phyloP scores from a whole-genome alignment of 1,284 basidiomycete species.

The Malassezia vespertilionis region DNA sequence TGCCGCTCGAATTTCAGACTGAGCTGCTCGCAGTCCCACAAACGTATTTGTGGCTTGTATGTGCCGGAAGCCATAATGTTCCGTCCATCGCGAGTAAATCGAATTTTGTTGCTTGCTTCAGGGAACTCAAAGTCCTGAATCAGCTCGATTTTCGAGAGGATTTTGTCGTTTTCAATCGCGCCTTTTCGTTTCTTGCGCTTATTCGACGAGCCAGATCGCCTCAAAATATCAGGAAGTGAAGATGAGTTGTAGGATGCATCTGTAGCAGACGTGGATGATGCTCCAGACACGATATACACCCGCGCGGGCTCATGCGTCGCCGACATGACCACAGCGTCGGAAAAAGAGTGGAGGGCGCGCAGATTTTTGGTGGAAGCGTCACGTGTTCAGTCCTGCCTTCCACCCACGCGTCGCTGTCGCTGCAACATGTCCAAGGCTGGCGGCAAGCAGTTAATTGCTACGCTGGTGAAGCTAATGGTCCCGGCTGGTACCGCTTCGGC shows the following conservation, averaged over 20 bases:
- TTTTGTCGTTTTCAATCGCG: slow-evolving; percentile 28
- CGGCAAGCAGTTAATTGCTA: slow-evolving; percentile 28
- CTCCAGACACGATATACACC: slow-evolving; percentile 43
- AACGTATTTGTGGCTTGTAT: slow-evolving; percentile 94
- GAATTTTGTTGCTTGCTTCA: slow-evolving; percentile 82
- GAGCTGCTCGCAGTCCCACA: slow-evolving; percentile 88
- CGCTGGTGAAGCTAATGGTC: slow-evolving; percentile 59
- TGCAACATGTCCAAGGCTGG: slow-evolving; percentile 40
- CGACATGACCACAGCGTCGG: slow-evolving; percentile 19
- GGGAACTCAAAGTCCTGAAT: slow-evolving; percentile 89
- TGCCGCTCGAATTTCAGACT: slow-evolving; percentile 92
- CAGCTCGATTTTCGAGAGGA: slow-evolving; percentile 39
- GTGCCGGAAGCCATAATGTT: slow-evolving; percentile 88
- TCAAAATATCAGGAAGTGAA: slow-evolving; percentile 41
- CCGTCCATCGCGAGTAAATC: slow-evolving; percentile 79
- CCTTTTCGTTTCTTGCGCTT: slow-evolving; percentile 41
- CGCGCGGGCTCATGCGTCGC: slow-evolving; percentile 34
- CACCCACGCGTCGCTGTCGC: not conserved
- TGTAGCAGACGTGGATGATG: slow-evolving; percentile 22
- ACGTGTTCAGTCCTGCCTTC: slow-evolving; percentile 7
- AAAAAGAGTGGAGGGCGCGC: not conserved
- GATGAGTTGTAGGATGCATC: slow-evolving; percentile 43
- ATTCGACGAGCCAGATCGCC: slow-evolving; percentile 39
- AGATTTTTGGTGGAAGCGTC: slow-evolving; percentile 6
- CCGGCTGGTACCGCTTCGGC: slow-evolving; percentile 90